Conservation (phyloP, 495 filamentous ascomycete species). For the Aspergillus ellipticus region DNA sequence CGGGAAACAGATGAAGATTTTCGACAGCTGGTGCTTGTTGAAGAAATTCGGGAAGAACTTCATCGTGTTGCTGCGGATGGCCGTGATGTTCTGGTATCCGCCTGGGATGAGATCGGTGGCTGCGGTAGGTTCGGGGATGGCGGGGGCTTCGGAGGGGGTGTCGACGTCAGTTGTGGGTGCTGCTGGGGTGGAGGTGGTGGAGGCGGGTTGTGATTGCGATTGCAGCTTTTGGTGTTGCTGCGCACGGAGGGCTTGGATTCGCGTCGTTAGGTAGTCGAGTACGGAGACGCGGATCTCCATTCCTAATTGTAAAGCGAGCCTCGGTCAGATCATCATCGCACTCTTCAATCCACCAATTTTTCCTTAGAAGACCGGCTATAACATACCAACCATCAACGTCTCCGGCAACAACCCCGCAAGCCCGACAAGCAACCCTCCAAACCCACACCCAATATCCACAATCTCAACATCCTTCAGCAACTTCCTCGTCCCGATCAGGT, state of each 20-base stretch:
- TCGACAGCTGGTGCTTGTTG: constrained; percentile 64
- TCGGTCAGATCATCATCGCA: constrained; percentile 1
- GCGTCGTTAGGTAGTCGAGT: constrained; percentile 80
- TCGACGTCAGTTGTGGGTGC: not conserved
- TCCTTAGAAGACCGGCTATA: not conserved
- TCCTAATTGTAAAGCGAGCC: constrained; percentile 35
- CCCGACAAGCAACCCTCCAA: constrained; percentile 85
- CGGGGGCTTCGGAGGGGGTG: constrained; percentile 1
- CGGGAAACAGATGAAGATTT: constrained; percentile 96
- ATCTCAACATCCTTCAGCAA: constrained; percentile 73
- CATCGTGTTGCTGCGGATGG: constrained; percentile 91
- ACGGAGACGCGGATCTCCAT: constrained; percentile 92
- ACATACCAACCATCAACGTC: constrained; percentile 72
- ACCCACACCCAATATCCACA: constrained; percentile 97
- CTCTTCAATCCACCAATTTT: not conserved
- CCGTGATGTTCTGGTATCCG: constrained; percentile 79
- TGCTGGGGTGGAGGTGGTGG: constrained; percentile 14
- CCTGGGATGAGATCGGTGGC: constrained; percentile 25
- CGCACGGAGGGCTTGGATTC: constrained; percentile 72
- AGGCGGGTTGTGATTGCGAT: not conserved
- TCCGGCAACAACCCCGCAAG: constrained; percentile 77
- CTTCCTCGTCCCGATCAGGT: constrained; percentile 32
- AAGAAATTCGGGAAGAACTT: constrained; percentile 98
- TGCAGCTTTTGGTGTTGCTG: constrained; percentile 49
- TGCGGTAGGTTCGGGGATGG: constrained; percentile 1